Evolutionary conservation across 441 rosid species (phyloP).

Genomic region (Gossypium schwendimanii): DNA sequence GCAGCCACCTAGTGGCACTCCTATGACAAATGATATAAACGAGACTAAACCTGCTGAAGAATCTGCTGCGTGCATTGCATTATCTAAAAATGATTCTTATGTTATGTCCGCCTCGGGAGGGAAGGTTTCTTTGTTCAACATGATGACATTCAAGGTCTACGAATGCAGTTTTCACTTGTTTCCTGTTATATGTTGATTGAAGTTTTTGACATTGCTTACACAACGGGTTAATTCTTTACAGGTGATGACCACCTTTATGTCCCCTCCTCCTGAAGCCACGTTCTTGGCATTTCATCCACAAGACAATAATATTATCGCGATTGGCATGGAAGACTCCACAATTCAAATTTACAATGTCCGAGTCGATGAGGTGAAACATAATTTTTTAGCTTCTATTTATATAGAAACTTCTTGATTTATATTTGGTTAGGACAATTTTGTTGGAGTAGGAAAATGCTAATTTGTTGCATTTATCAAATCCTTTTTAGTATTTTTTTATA

Average conservation of each 20-base stretch:
- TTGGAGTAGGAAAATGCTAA: background rate
- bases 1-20: constrained; percentile 31
- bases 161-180: constrained; percentile 4
- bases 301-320: constrained; percentile 79
- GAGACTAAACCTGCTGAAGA: constrained; percentile 32
- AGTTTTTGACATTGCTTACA: background rate
- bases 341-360: constrained; percentile 77
- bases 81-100: constrained; percentile 54
- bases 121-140: constrained; percentile 50
- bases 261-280: constrained; percentile 78
- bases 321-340: constrained; percentile 82
- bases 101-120: constrained; percentile 61
- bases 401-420: background rate
- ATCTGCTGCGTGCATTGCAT: constrained; percentile 44
- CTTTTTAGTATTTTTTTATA: background rate
- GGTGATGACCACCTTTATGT: constrained; percentile 84
- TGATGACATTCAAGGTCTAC: constrained; percentile 55
- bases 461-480: background rate
- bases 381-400: background rate
- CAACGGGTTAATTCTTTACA: constrained; percentile 19
- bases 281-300: constrained; percentile 83
- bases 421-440: background rate
- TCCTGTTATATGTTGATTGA: background rate
- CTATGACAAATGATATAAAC: constrained; percentile 45
- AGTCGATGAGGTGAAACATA: constrained; percentile 64